Base-by-base conservation (phyloP, 1,139 yeast species). In the Casaregolazyma suthepensis region DNA sequence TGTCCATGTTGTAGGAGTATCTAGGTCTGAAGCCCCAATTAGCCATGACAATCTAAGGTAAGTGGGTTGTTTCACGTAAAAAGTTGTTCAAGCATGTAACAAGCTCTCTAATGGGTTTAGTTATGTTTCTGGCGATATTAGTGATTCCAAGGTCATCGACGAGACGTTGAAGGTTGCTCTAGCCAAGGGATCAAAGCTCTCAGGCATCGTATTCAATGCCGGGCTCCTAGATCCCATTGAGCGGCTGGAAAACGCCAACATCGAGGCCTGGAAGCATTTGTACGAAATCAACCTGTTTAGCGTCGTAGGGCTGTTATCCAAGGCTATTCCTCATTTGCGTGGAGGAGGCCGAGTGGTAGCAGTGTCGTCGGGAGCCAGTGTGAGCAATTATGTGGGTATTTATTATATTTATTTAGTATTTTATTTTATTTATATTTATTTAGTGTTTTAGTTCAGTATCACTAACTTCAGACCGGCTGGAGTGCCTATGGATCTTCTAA, bases 401-500 rank as follows among this genome's bases (percentile, higher is more conserved):
- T n/a, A n/a, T n/a, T n/a, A n/a, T n/a, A n/a, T n/a, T n/a, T n/a
- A n/a, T n/a, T n/a, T n/a, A n/a, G n/a, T n/a, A n/a, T n/a, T n/a
- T n/a, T n/a, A n/a, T n/a, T n/a, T n/a, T n/a, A n/a, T n/a, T n/a
- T n/a, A n/a, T n/a, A n/a, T n/a, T n/a, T n/a, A n/a, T n/a, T n/a
- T n/a, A n/a, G n/a, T n/a, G n/a, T n/a, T n/a, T n/a, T n/a, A n/a
- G n/a, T n/a, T n/a, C n/a, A n/a, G n/a, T 17, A 23, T 40, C 12
- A 12, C 20, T 59, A 17, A 60, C 42, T 58, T 56, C 57, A 70
- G 68, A 70, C 71, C 60, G 90, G 91, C 12, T 90, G 96, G 96
- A 84, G 85, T 40, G 95, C 96, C 3, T 91, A 91, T 63, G 96
- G 96, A 0, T 74, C 90, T 2, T 82, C 96, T 17, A 91, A 91